Evolutionary conservation across 345 rosid genomes (phyloP).

Genomic region (Orychophragmus violaceus): DNA sequence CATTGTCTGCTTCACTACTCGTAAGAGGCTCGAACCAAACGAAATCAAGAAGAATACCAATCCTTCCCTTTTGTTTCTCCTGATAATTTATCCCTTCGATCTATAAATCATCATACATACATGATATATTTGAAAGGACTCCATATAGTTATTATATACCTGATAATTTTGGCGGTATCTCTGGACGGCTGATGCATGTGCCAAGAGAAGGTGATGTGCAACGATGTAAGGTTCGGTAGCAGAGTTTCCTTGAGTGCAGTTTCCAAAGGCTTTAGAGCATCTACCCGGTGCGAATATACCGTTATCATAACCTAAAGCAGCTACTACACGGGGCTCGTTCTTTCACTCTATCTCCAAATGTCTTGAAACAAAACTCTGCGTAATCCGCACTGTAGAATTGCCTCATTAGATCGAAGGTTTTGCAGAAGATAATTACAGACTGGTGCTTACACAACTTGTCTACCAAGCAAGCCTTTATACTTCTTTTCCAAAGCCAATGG

Average conservation of each 20-base stretch:
- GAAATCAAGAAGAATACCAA: slow-evolving; percentile 82
- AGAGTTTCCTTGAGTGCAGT: slow-evolving; percentile 75
- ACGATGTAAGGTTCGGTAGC: slow-evolving; percentile 86
- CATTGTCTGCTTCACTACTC: slow-evolving; percentile 67
- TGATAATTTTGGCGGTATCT: slow-evolving; percentile 74
- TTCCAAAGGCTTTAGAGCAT: slow-evolving; percentile 82
- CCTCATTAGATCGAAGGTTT: neutral
- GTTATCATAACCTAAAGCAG: slow-evolving; percentile 84
- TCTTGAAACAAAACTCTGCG: slow-evolving; percentile 87
- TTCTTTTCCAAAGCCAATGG: slow-evolving; percentile 76
- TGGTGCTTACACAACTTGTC: slow-evolving; percentile 62
- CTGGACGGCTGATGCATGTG: slow-evolving; percentile 79
- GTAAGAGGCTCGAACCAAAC: slow-evolving; percentile 98
- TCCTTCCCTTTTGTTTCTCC: slow-evolving; percentile 80
- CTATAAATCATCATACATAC: neutral
- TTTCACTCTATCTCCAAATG: slow-evolving; percentile 85
- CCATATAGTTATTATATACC: slow-evolving; percentile 26
- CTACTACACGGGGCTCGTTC: slow-evolving; percentile 90
- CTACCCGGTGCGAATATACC: slow-evolving; percentile 84
- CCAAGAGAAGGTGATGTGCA: slow-evolving; percentile 75
- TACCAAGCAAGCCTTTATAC: slow-evolving; percentile 62
- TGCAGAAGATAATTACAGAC: neutral
- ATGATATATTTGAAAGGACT: neutral
- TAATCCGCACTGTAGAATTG: slow-evolving; percentile 62
- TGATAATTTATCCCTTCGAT: slow-evolving; percentile 10